Conservation (phyloP, 2,329 filamentous ascomycete species). For the Rhexocercosporidium sp. region DNA sequence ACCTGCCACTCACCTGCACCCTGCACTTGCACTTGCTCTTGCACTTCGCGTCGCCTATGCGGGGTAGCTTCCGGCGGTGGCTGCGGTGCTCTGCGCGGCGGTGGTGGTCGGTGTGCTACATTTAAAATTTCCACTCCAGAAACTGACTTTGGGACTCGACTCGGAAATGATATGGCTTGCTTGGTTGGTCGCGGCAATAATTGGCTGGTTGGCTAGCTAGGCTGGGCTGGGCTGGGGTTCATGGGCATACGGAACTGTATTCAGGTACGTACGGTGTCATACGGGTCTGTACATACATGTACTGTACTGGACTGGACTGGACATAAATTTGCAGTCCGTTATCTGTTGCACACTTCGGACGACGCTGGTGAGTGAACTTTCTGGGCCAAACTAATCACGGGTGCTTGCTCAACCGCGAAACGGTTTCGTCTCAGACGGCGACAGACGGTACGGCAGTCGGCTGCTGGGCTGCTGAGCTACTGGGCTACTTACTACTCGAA, state of each 20-base stretch:
- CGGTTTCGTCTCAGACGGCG: constrained; percentile 34
- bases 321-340: too few relatives aligned
- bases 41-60: constrained; percentile 7
- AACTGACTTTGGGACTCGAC: background rate
- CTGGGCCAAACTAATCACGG: constrained; percentile 12
- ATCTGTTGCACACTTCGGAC: too few relatives aligned
- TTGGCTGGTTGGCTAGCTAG: too few relatives aligned
- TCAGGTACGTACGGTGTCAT: background rate
- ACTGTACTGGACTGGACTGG: too few relatives aligned
- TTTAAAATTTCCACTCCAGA: too few relatives aligned
- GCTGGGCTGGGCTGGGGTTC: background rate
- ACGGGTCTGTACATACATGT: background rate
- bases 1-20: too few relatives aligned
- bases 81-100: background rate
- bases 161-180: background rate
- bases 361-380: too few relatives aligned
- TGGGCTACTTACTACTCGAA: too few relatives aligned
- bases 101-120: too few relatives aligned
- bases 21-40: background rate
- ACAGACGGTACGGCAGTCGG: too few relatives aligned
- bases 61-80: constrained; percentile 14
- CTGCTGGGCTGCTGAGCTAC: too few relatives aligned
- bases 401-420: constrained; percentile 29
- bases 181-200: too few relatives aligned
- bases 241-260: background rate